Evolutionary conservation across 352 stramenopile species (phyloP), one percentile per base, ranked within the genome.

Genomic region (Phytopythium ostracodes): DNA sequence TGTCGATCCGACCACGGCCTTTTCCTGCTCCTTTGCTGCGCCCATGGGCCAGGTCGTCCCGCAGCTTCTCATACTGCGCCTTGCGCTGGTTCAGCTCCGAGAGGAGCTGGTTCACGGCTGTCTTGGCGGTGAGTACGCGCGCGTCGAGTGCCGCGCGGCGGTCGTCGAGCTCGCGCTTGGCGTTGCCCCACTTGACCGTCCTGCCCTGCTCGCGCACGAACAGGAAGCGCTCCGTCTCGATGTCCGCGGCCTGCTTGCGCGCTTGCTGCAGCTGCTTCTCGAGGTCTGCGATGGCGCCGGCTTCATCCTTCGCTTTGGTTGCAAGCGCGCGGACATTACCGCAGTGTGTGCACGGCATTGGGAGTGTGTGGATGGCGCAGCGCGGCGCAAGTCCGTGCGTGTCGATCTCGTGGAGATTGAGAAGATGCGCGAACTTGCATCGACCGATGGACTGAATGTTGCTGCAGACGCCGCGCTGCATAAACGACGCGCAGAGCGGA

Each of bases 391-490:
- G 43, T 15, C 46, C 52, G 15, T 33, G 63, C 18, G 62, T 88
- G 56, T 93, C 78, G 43, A 93, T 85, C 6, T 29, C 65, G 55
- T 89, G 84, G 2, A 88, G 31, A 8, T 72, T 50, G 4, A 72
- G 51, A 20, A 80, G 81, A 50, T 93, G 84, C 11, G 71, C 73
- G 60, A 81, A 93, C 11, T 75, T 65, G 56, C 84, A 93, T 0
- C 81, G 76, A 2, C 81, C 79, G 27, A 89, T 73, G 10, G 78
- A 67, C 52, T 88, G 76, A 33, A 88, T 74, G 56, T 88, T 89
- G 8, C 53, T 57, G 51, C 81, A 93, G 17, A 93, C 56, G 22
- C 84, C 84, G 9, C 66, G 69, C 12, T 63, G 55, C 0, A 60
- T 31, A 59, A 88, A 92, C 2, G 81, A 85, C 18, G 72, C 66